These are phyloP conservation scores for Candida easanensis DNA, from an alignment of 805 yeast species.

Conservation along the genomic window DNA sequence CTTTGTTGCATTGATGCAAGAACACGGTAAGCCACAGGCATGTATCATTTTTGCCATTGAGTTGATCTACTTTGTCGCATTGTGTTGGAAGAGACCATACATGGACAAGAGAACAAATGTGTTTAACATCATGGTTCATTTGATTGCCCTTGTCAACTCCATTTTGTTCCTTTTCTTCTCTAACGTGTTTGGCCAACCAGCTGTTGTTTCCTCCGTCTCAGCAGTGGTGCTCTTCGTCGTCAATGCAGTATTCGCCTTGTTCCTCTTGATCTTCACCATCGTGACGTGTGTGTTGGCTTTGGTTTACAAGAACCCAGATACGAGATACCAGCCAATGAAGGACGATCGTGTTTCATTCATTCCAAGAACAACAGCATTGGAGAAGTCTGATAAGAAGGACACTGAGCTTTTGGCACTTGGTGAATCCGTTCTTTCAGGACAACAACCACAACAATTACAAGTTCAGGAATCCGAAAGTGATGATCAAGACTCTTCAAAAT, in stretches of 20 bases:
- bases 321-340: slow-evolving; percentile 91
- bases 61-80: slow-evolving; percentile 57
- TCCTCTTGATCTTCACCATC: slow-evolving; percentile 80
- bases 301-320: slow-evolving; percentile 88
- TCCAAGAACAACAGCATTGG: slow-evolving; percentile 45
- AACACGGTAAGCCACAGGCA: slow-evolving; percentile 78
- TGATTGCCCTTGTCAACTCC: slow-evolving; percentile 78
- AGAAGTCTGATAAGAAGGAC: slow-evolving; percentile 26
- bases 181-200: slow-evolving; percentile 77
- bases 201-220: slow-evolving; percentile 85
- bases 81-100: slow-evolving; percentile 79
- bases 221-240: slow-evolving; percentile 86
- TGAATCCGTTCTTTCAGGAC: slow-evolving; percentile 29
- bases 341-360: slow-evolving; percentile 97
- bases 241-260: slow-evolving; percentile 85
- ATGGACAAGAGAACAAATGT: slow-evolving; percentile 93
- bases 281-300: slow-evolving; percentile 84
- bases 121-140: slow-evolving; percentile 84
- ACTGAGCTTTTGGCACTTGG: slow-evolving; percentile 30
- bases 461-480: slow-evolving; percentile 16
- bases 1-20: slow-evolving; percentile 84
- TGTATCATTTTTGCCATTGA: slow-evolving; percentile 75
- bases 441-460: slow-evolving; percentile 26
- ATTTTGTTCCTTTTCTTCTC: slow-evolving; percentile 88
- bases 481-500: slow-evolving; percentile 10